Percentiles rank a stretch among this genome's conserved stretches.
These are phyloP conservation scores for Arabis hirsuta DNA, from an alignment of 345 rosid species.

Conservation along the genomic window DNA sequence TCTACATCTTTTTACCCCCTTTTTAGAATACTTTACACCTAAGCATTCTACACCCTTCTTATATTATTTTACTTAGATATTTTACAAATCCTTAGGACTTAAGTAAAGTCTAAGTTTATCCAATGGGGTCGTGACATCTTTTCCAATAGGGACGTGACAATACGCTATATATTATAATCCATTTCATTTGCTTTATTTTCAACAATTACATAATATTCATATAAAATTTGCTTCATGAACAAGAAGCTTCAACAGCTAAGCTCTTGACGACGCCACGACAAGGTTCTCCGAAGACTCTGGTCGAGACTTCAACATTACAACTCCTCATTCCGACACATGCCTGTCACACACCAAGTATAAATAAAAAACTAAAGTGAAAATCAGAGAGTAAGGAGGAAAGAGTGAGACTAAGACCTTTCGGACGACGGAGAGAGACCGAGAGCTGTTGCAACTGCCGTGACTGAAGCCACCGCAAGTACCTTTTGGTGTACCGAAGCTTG, in stretches of 20 bases:
- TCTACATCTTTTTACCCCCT: too few relatives aligned
- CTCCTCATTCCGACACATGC: conserved; percentile 85
- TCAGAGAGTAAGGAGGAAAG: not conserved
- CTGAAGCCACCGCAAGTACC: conserved; percentile 83
- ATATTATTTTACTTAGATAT: too few relatives aligned
- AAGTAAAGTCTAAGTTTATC: too few relatives aligned
- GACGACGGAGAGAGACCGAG: conserved; percentile 57
- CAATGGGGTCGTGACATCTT: too few relatives aligned
- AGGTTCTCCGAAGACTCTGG: conserved; percentile 73
- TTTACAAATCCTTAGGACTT: too few relatives aligned
- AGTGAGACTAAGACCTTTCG: conserved; percentile 53
- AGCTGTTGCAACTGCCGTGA: conserved; percentile 65
- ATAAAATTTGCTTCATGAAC: conserved; percentile 49
- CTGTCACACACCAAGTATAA: conserved; percentile 48
- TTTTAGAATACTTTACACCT: too few relatives aligned
- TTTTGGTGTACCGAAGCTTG: conserved; percentile 84
- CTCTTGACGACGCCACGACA: conserved; percentile 74
- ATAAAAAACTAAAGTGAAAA: not conserved
- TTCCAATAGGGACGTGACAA: too few relatives aligned
- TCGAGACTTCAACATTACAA: conserved; percentile 71
- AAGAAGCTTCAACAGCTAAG: conserved; percentile 90
- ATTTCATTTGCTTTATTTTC: conserved; percentile 33
- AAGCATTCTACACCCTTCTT: too few relatives aligned
- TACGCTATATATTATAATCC: not conserved
- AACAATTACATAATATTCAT: conserved; percentile 21